Conservation (phyloP, 805 yeast species). For the Cyberlindnera mrakii region DNA sequence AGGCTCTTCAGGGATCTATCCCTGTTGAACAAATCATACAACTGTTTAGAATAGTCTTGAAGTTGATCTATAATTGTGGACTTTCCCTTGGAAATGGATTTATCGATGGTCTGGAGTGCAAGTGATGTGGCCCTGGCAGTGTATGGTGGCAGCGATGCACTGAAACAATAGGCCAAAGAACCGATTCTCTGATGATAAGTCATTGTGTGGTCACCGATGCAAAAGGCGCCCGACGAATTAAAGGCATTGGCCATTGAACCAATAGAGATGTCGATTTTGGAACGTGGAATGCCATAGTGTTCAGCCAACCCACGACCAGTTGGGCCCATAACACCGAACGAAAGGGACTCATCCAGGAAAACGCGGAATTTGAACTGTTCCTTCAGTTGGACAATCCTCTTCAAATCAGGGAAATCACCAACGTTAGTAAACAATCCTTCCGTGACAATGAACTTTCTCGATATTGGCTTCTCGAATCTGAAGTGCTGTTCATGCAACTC, state of each 20-base stretch:
- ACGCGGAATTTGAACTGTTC: conserved; percentile 78
- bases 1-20: conserved; percentile 31
- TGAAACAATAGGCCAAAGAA: conserved; percentile 84
- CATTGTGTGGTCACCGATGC: conserved; percentile 80
- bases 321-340: conserved; percentile 80
- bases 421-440: conserved; percentile 81
- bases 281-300: conserved; percentile 58
- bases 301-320: conserved; percentile 86
- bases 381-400: conserved; percentile 65
- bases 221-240: conserved; percentile 89
- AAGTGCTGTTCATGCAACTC: conserved; percentile 30
- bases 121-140: conserved; percentile 62
- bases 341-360: conserved; percentile 80
- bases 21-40: conserved; percentile 36
- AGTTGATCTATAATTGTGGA: conserved; percentile 30
- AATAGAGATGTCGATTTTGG: conserved; percentile 68
- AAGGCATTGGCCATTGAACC: conserved; percentile 81
- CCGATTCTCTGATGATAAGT: conserved; percentile 88
- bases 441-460: conserved; percentile 84
- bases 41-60: conserved; percentile 32
- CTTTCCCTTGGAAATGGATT: conserved; percentile 33
- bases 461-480: conserved; percentile 56
- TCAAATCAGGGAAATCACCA: conserved; percentile 76
- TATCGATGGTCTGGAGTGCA: conserved; percentile 44
- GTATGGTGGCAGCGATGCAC: conserved; percentile 93